Conservation (phyloP, 1,284 basidiomycete species). For the Marasmius tenuissimus region DNA sequence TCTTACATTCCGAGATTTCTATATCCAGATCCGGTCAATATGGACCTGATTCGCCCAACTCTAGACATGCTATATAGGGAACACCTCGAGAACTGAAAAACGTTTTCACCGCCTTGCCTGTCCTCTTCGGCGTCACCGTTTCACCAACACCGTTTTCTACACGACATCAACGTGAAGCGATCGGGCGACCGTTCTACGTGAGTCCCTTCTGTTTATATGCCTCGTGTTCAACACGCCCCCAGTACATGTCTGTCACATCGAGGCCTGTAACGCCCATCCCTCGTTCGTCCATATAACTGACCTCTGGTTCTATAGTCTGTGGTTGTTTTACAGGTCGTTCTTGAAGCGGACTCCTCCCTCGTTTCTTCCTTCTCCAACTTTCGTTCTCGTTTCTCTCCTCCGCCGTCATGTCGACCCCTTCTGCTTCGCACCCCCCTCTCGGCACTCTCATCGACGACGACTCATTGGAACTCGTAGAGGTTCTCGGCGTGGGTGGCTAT, state of each 20-base stretch:
- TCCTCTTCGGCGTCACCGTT: not conserved
- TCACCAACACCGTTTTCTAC: not conserved
- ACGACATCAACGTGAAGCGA: slow-evolving; percentile 14
- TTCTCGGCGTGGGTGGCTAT: slow-evolving; percentile 93
- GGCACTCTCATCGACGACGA: slow-evolving; percentile 82
- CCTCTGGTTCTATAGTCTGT: slow-evolving; percentile 4
- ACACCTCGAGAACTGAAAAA: not conserved
- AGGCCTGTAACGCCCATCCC: slow-evolving; percentile 29
- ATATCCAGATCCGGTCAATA: not conserved
- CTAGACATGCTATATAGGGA: slow-evolving; percentile 3
- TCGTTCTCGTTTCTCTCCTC: slow-evolving; percentile 24
- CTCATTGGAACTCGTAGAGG: slow-evolving; percentile 83
- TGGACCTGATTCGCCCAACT: not conserved
- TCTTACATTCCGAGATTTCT: not conserved
- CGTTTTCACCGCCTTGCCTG: not conserved
- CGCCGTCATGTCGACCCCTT: slow-evolving; percentile 47
- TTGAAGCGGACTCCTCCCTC: slow-evolving; percentile 5
- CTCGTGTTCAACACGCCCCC: slow-evolving; percentile 64
- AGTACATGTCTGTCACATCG: slow-evolving; percentile 50
- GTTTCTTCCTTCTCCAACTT: slow-evolving; percentile 33
- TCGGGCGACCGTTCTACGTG: slow-evolving; percentile 14
- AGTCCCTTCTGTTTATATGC: slow-evolving; percentile 32
- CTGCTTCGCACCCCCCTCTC: slow-evolving; percentile 60
- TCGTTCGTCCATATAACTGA: slow-evolving; percentile 16
- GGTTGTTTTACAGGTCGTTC: not conserved